A percentile compares a stretch with the other conserved stretches of the same genome.
Evolutionary conservation across 768 basidiomycete species (phyloP).

Genomic region (Auriscalpium microsporum): DNA sequence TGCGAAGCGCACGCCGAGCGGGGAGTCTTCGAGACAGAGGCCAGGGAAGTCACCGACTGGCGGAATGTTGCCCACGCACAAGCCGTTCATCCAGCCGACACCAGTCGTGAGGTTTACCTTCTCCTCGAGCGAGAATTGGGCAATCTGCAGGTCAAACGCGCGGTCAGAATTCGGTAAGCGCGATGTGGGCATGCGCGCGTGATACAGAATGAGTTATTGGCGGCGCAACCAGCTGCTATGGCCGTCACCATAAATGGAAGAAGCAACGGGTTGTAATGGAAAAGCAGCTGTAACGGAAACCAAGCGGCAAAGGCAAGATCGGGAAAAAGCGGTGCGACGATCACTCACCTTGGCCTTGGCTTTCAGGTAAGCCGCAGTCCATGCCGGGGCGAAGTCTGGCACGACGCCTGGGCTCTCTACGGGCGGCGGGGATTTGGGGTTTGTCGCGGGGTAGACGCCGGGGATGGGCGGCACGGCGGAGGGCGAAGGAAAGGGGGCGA

Average conservation of each 20-base stretch:
- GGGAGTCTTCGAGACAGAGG: slow-evolving; percentile 69
- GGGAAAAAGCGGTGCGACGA: slow-evolving; percentile 30
- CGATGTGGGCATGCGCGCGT: no score
- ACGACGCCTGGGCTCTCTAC: slow-evolving; percentile 33
- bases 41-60: slow-evolving; percentile 50
- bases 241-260: no score
- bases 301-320: neutral
- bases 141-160: neutral
- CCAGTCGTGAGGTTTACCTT: slow-evolving; percentile 16
- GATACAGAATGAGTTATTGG: no score
- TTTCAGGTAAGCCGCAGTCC: slow-evolving; percentile 50
- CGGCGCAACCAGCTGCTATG: no score
- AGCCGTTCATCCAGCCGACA: slow-evolving; percentile 49
- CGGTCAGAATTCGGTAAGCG: no score
- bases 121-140: slow-evolving; percentile 10
- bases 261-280: no score
- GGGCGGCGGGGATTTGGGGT: slow-evolving; percentile 50
- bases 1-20: slow-evolving; percentile 68
- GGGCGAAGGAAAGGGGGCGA: slow-evolving; percentile 9
- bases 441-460: slow-evolving; percentile 43
- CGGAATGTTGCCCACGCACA: slow-evolving; percentile 63
- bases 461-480: slow-evolving; percentile 45
- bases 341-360: slow-evolving; percentile 31
- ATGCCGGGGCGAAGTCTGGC: slow-evolving; percentile 43
- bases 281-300: neutral